Base-by-base conservation (phyloP, 257 asterid genomes). In the Agastache rugosa region DNA sequence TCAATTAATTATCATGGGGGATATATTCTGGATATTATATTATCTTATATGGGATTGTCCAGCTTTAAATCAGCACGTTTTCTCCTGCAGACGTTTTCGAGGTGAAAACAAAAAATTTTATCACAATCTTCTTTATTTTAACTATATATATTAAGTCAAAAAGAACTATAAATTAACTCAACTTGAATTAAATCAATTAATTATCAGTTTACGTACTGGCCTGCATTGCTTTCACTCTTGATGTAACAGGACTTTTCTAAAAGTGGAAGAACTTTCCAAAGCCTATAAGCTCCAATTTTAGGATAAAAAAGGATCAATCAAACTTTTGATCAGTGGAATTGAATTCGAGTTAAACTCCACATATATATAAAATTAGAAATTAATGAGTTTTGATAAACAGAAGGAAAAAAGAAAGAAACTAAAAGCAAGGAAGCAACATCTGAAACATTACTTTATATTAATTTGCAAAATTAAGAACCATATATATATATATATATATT, bases 201-300 rank as follows among this genome's bases (percentile, higher is more conserved):
- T 55, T 23, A 55, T 10, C 5, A 56, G 4, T 9, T 54, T 19
- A 54, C 61, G 10, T 8, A 6, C 5, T 45, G 51, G 51, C 50
- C 10, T 39, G 29, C 34, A 29, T 41, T 41, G 47, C 15, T 10
- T 3, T 41, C 12, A 41, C 14, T 10, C 14, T 8, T 15, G 16
- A 50, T 17, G 25, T 51, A 7, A 51, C 23, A n/a, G 8, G 11
- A 17, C 37, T 23, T 56, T 23, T 12, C 42, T 14, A 35, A 50
- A 74, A 74, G 66, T n/a, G 67, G 42, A 47, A 63, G 16, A 62
- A 48, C 71, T 61, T 73, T 73, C 25, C 17, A 60, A 0, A 72
- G 77, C n/a, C n/a, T n/a, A 45, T 50, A 72, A 73, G 42, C 6
- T 39, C 78, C 55, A 37, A 22, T 64, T 51, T 10, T 34, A 68